Evolutionary conservation across 306 rosid genomes (phyloP).

Genomic region (Gleditsia sinensis): DNA sequence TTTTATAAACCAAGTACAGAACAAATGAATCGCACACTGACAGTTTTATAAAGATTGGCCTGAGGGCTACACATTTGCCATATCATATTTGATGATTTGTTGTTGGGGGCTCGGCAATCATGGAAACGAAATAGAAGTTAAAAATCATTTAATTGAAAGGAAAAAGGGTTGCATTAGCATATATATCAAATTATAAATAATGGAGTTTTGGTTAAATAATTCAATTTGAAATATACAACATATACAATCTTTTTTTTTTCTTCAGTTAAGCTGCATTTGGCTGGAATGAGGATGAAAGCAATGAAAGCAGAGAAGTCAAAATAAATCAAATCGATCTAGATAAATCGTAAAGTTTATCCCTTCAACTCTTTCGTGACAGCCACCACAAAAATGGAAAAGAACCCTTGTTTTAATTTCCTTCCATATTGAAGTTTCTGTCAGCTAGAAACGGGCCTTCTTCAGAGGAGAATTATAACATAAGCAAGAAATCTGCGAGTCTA

Average conservation of each 20-base stretch:
- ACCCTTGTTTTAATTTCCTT: not conserved
- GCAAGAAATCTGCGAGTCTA: not conserved
- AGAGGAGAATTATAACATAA: not conserved
- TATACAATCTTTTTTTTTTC: too few relatives aligned
- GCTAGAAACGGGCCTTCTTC: not conserved
- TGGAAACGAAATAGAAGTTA: too few relatives aligned
- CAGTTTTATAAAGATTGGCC: not conserved
- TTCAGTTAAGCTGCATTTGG: not conserved
- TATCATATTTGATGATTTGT: not conserved
- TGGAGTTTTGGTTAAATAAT: too few relatives aligned
- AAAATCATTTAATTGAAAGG: too few relatives aligned
- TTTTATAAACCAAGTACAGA: not conserved
- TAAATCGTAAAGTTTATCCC: not conserved
- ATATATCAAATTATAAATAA: too few relatives aligned
- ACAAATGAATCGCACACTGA: not conserved
- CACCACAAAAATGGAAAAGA: not conserved
- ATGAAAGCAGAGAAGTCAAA: constrained; percentile 4
- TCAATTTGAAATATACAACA: not conserved
- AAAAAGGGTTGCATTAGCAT: too few relatives aligned
- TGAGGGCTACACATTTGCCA: constrained; percentile 1
- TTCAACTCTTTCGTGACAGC: constrained; percentile 8
- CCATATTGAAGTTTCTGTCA: not conserved
- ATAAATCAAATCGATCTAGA: not conserved
- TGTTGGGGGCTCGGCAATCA: not conserved
- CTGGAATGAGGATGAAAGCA: not conserved